These are phyloP conservation scores for Elaeagnus macrophylla DNA, from an alignment of 306 rosid genomes.

Conservation along the genomic window DNA sequence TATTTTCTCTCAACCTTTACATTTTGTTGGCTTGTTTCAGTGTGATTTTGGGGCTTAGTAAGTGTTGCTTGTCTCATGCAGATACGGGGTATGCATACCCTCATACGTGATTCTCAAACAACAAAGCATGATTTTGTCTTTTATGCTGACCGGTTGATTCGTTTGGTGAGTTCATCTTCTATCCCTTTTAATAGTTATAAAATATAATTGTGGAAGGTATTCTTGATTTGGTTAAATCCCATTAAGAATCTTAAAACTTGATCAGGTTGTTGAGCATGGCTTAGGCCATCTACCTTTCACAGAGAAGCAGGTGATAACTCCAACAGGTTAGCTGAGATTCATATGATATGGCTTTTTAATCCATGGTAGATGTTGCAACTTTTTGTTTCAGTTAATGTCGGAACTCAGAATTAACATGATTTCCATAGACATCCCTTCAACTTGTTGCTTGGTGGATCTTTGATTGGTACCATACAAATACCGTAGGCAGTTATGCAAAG, in stretches of 20 bases:
- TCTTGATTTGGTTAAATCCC: slow-evolving; percentile 3
- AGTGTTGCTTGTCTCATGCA: slow-evolving; percentile 1
- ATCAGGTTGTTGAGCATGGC: slow-evolving; percentile 98
- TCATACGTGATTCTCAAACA: slow-evolving; percentile 82
- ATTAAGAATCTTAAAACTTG: slow-evolving; percentile 25
- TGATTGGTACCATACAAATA: not conserved
- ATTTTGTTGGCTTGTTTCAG: not conserved
- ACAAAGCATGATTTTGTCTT: slow-evolving; percentile 94
- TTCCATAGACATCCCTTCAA: not conserved
- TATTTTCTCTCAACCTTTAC: slow-evolving; percentile 15
- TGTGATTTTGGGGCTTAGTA: not conserved
- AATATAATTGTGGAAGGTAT: slow-evolving; percentile 11
- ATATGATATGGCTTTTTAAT: not conserved
- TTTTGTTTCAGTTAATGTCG: not conserved
- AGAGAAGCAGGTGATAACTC: slow-evolving; percentile 88
- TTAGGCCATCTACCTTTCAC: slow-evolving; percentile 95
- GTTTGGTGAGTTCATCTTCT: slow-evolving; percentile 58
- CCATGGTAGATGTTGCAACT: not conserved
- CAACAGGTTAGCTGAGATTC: slow-evolving; percentile 63
- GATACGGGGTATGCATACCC: slow-evolving; percentile 69
- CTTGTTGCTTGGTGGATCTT: not conserved
- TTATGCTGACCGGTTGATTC: slow-evolving; percentile 93
- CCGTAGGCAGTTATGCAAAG: no score
- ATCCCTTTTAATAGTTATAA: slow-evolving; percentile 20
- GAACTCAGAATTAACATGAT: slow-evolving; percentile 2